phyloP scores from a whole-genome alignment of 75 land plant genomes.

The Sequoia sempervirens region DNA sequence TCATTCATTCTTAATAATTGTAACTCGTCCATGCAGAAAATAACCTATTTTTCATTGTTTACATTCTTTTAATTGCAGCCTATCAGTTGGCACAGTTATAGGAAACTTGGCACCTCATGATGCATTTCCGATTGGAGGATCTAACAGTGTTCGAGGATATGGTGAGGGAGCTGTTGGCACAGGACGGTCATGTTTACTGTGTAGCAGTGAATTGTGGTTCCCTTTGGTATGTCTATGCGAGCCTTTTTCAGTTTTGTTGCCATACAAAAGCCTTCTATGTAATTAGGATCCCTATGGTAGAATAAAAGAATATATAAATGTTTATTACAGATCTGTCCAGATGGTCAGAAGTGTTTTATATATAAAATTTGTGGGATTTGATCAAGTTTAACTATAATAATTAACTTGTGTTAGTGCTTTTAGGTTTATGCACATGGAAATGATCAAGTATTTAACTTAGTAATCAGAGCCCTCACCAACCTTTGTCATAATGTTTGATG shows the following conservation, averaged over 20 bases:
- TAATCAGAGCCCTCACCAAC: background rate
- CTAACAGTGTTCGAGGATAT: conserved; percentile 85
- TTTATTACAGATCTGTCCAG: background rate
- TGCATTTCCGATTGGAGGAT: conserved; percentile 89
- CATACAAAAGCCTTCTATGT: background rate
- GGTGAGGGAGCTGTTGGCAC: conserved; percentile 94
- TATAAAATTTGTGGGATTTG: background rate
- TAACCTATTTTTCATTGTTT: background rate
- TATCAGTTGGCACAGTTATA: conserved; percentile 85
- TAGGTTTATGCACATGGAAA: background rate
- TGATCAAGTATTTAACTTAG: background rate
- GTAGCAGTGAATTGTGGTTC: conserved; percentile 73
- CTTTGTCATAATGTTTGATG: background rate
- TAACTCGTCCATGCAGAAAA: background rate
- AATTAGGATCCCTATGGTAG: background rate
- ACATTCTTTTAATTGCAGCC: conserved; percentile 25
- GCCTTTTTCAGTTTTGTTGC: background rate
- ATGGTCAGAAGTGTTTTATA: background rate
- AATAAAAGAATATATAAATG: background rate
- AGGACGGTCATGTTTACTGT: conserved; percentile 85
- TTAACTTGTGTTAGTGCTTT: background rate
- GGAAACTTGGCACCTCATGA: conserved; percentile 95
- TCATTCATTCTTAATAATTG: background rate
- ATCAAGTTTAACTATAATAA: background rate
- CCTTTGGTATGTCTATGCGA: conserved; percentile 55